Conservation (phyloP, 2,329 filamentous ascomycete genomes). For the Aschersonia sp. region DNA sequence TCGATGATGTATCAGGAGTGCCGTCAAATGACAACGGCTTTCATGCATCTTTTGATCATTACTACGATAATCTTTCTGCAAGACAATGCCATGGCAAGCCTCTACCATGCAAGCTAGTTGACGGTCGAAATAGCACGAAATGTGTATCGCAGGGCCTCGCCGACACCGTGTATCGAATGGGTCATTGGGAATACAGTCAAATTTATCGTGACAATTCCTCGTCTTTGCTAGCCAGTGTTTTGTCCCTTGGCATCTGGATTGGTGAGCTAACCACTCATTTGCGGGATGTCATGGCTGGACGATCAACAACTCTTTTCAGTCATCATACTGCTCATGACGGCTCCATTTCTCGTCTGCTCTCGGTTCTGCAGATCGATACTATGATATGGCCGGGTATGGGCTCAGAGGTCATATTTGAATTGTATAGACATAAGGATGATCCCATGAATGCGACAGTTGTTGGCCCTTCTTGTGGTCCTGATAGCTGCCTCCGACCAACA, state of each 20-base stretch:
- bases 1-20: slow-evolving; percentile 59
- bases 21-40: slow-evolving; percentile 40
- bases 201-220: slow-evolving; percentile 54
- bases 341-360: slow-evolving; percentile 50
- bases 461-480: slow-evolving; percentile 10
- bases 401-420: slow-evolving; percentile 61
- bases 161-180: slow-evolving; percentile 58
- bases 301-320: slow-evolving; percentile 34
- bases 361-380: slow-evolving; percentile 53
- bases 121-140: slow-evolving; percentile 26
- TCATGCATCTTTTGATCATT: slow-evolving; percentile 63
- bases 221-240: slow-evolving; percentile 46
- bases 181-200: slow-evolving; percentile 69
- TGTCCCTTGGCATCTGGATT: slow-evolving; percentile 57
- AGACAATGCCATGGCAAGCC: slow-evolving; percentile 63
- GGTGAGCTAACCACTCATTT: slow-evolving; percentile 57
- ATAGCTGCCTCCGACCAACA: slow-evolving; percentile 17
- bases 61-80: slow-evolving; percentile 72
- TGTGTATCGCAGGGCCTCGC: slow-evolving; percentile 52
- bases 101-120: slow-evolving; percentile 48
- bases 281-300: slow-evolving; percentile 31
- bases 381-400: slow-evolving; percentile 87
- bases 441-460: slow-evolving; percentile 6
- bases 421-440: slow-evolving; percentile 34
- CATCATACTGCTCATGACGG: slow-evolving; percentile 78